phyloP scores from a whole-genome alignment of 495 filamentous ascomycete species.

The Hypoxylon rickii region DNA sequence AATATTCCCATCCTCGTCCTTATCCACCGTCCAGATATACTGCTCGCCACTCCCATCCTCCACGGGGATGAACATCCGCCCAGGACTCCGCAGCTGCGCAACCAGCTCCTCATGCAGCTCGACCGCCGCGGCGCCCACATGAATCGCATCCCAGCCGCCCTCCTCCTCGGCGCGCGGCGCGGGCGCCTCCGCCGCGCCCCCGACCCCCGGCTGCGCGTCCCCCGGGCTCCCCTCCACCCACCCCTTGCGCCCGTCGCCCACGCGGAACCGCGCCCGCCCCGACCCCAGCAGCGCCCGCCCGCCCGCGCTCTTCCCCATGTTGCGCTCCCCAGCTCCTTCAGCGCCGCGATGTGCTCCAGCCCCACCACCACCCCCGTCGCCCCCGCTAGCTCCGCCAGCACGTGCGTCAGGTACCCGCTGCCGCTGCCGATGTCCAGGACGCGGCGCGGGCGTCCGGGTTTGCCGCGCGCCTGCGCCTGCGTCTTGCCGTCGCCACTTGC shows the following conservation, averaged over 20 bases:
- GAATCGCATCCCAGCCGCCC: constrained; percentile 82
- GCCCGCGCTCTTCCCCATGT: constrained; percentile 73
- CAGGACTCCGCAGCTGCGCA: constrained; percentile 78
- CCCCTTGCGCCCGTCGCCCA: constrained; percentile 81
- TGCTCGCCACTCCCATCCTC: constrained; percentile 63
- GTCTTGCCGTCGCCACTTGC: constrained; percentile 39
- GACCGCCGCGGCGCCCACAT: constrained; percentile 88
- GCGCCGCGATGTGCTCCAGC: constrained; percentile 82
- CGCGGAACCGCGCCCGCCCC: constrained; percentile 71
- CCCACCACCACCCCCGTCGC: constrained; percentile 71
- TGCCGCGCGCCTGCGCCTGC: background rate
- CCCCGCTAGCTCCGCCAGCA: constrained; percentile 79
- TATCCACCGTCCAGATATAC: constrained; percentile 90
- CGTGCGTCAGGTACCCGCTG: constrained; percentile 88
- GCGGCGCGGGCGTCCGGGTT: constrained; percentile 34
- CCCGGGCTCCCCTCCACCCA: constrained; percentile 56
- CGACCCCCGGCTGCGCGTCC: constrained; percentile 16
- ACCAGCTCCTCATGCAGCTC: constrained; percentile 73
- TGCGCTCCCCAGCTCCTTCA: constrained; percentile 73
- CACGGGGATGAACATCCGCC: constrained; percentile 86
- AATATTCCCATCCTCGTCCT: constrained; percentile 77
- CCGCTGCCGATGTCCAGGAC: constrained; percentile 92
- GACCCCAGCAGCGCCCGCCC: constrained; percentile 64
- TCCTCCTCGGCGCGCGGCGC: constrained; percentile 40
- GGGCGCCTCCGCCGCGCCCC: constrained; percentile 33